phyloP scores from a whole-genome alignment of 2,329 filamentous ascomycete species.

The Zalaria sp. region DNA sequence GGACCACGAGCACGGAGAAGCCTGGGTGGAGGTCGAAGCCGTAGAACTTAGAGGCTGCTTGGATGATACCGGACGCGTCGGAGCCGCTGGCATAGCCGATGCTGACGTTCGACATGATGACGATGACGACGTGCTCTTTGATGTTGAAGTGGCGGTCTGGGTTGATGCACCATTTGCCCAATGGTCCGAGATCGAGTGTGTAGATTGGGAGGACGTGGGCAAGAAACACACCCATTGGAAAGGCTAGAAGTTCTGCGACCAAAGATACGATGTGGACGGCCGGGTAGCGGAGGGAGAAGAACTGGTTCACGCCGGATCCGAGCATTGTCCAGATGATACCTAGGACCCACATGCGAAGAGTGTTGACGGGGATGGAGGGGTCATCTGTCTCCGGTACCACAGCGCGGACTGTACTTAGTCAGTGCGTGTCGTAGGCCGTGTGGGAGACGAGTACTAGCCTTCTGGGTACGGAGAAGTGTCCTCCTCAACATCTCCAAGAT shows the following conservation, averaged over 20 bases:
- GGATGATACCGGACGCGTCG: slow-evolving; percentile 42
- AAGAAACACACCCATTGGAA: slow-evolving; percentile 70
- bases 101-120: slow-evolving; percentile 32
- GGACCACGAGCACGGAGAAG: slow-evolving; percentile 70
- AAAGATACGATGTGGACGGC: slow-evolving; percentile 82
- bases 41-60: slow-evolving; percentile 83
- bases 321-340: slow-evolving; percentile 42
- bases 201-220: slow-evolving; percentile 50
- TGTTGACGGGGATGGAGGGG: slow-evolving; percentile 48
- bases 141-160: slow-evolving; percentile 14
- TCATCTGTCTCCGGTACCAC: slow-evolving; percentile 52
- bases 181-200: slow-evolving; percentile 39
- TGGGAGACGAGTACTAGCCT: slow-evolving; percentile 4
- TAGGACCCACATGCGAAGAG: slow-evolving; percentile 50
- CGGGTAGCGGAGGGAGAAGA: slow-evolving; percentile 80
- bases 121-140: slow-evolving; percentile 27
- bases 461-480: slow-evolving; percentile 48
- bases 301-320: slow-evolving; percentile 49
- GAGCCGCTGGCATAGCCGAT: slow-evolving; percentile 45
- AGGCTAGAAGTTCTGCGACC: slow-evolving; percentile 72
- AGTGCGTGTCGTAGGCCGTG: neutral
- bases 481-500: slow-evolving; percentile 12
- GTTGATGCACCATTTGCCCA: slow-evolving; percentile 16
- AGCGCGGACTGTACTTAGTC: slow-evolving; percentile 34
- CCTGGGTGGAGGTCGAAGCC: slow-evolving; percentile 61